Percentiles rank a stretch among this genome's conserved stretches.
These are phyloP conservation scores for Beta macrorhiza DNA, from an alignment of 179 eudicot species.

Conservation along the genomic window DNA sequence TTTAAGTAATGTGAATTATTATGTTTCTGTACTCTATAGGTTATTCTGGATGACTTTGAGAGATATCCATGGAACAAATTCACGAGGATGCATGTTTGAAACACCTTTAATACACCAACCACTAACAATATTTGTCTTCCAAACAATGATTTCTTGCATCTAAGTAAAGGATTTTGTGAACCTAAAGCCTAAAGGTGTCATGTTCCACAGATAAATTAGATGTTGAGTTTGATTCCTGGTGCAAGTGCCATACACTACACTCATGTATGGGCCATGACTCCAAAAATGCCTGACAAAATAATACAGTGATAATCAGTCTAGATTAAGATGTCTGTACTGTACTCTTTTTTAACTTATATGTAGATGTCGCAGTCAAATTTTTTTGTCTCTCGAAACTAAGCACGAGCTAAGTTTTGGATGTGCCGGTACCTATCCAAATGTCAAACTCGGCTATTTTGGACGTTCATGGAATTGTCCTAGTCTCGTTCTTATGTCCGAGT, in stretches of 20 bases:
- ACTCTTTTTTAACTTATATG: background rate
- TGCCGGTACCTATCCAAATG: background rate
- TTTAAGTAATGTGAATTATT: too few species aligned
- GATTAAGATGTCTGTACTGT: background rate
- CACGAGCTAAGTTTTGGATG: background rate
- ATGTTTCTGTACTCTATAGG: background rate
- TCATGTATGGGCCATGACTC: constrained; percentile 11
- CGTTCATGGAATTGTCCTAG: background rate
- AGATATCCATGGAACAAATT: background rate
- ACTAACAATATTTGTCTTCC: constrained; percentile 11
- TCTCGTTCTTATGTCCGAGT: background rate
- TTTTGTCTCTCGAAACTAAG: background rate
- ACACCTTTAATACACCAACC: constrained; percentile 8
- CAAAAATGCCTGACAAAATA: background rate
- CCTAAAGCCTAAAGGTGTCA: background rate
- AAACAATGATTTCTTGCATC: constrained; percentile 18
- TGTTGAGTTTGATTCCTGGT: constrained; percentile 4
- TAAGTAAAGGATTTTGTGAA: too few species aligned
- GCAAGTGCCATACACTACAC: background rate
- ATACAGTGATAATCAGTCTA: background rate
- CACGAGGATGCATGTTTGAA: background rate
- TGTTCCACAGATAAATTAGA: constrained; percentile 8
- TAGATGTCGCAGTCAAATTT: background rate
- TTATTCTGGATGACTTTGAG: background rate
- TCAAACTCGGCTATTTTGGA: background rate